A percentile compares a stretch with the other conserved stretches of the same genome.
Evolutionary conservation across 1,284 basidiomycete species (phyloP).

Genomic region (Trametes polyzona): DNA sequence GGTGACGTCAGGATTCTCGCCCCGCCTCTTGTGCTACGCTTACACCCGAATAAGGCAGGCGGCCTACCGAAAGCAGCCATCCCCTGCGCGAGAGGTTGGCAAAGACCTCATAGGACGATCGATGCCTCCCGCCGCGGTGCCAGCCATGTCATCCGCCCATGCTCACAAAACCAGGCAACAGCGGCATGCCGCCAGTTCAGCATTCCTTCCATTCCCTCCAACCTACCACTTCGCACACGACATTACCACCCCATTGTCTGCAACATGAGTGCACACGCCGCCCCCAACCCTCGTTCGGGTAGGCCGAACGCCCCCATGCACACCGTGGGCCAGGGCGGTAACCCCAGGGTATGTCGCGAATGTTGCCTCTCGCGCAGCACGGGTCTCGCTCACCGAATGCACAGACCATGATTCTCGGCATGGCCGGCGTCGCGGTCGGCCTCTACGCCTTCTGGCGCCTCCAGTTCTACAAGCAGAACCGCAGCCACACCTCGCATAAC

Average conservation of each 20-base stretch:
- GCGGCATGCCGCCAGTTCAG: background rate
- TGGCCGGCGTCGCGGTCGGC: constrained; percentile 22
- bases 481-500: constrained; percentile 14
- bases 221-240: background rate
- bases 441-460: constrained; percentile 23
- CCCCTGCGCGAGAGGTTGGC: background rate
- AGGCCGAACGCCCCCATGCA: constrained; percentile 7
- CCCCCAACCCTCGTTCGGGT: constrained; percentile 6
- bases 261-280: constrained; percentile 5
- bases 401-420: constrained; percentile 26
- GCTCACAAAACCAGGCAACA: background rate
- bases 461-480: constrained; percentile 23
- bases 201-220: too few species aligned
- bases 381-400: background rate
- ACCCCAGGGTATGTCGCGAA: constrained; percentile 9
- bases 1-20: too few species aligned
- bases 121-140: background rate
- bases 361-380: background rate
- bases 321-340: constrained; percentile 13
- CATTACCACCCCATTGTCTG: background rate
- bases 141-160: background rate
- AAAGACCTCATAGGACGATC: background rate
- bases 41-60: background rate
- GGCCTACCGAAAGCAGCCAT: background rate
- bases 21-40: too few species aligned